These are phyloP conservation scores for Xylaria longipes DNA, from an alignment of 495 filamentous ascomycete species.

Conservation along the genomic window DNA sequence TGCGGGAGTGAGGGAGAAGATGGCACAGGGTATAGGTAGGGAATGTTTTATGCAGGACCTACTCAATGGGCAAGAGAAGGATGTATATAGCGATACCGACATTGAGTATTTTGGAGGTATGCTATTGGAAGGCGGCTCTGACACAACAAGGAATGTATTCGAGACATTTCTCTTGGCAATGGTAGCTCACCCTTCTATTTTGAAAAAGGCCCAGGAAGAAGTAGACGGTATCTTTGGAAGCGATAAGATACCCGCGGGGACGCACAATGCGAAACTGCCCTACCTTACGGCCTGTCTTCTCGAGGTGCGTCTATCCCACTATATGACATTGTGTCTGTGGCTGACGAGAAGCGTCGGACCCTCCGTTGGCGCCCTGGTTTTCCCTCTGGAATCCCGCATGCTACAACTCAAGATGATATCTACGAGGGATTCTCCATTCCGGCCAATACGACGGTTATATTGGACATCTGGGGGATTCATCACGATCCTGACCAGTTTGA, in stretches of 20 bases:
- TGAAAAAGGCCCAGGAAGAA: slow-evolving; percentile 35
- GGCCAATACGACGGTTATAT: slow-evolving; percentile 40
- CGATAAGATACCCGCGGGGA: slow-evolving; percentile 37
- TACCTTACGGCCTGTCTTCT: slow-evolving; percentile 16
- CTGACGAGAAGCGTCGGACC: slow-evolving; percentile 28
- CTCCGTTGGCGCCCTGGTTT: slow-evolving; percentile 45
- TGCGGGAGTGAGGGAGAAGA: slow-evolving; percentile 11
- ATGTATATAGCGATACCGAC: slow-evolving; percentile 30
- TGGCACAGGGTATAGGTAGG: slow-evolving; percentile 16
- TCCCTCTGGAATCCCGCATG: slow-evolving; percentile 40
- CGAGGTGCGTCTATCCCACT: slow-evolving; percentile 11
- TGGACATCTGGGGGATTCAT: slow-evolving; percentile 40
- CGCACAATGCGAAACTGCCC: slow-evolving; percentile 26
- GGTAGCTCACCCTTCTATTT: slow-evolving; percentile 45
- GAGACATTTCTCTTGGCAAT: slow-evolving; percentile 54
- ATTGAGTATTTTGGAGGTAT: slow-evolving; percentile 30
- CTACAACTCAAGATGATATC: slow-evolving; percentile 38
- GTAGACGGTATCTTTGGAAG: slow-evolving; percentile 38
- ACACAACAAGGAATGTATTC: slow-evolving; percentile 47
- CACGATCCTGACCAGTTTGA: slow-evolving; percentile 39
- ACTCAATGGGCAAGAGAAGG: slow-evolving; percentile 26
- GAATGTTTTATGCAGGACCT: slow-evolving; percentile 23
- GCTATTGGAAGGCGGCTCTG: slow-evolving; percentile 52
- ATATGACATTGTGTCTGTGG: neutral
- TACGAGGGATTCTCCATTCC: slow-evolving; percentile 45